Percentiles rank a stretch among this genome's conserved stretches.
Conservation (phyloP, 768 basidiomycete species). For the Pleurotus pulmonarius region DNA sequence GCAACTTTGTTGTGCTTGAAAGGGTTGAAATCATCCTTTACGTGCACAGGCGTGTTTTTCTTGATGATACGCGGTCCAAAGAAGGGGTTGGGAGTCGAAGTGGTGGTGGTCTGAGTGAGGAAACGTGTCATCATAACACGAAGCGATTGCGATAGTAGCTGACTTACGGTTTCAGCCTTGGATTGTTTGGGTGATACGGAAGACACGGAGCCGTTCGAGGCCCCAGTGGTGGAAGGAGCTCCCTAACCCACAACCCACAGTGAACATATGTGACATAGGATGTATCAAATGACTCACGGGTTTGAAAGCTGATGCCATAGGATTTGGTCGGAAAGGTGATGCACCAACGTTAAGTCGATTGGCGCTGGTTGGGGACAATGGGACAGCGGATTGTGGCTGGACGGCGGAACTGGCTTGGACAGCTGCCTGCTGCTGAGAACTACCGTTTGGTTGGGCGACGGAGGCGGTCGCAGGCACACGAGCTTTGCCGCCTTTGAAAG, state of each 20-base stretch:
- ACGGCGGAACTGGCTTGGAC: conserved; percentile 8
- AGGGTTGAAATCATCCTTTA: conserved; percentile 97
- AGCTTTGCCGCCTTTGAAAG: conserved; percentile 70
- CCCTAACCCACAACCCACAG: conserved; percentile 5
- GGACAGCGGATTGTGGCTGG: conserved; percentile 21
- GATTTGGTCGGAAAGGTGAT: conserved; percentile 86
- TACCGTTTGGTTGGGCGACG: conserved; percentile 20
- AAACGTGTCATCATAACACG: too few species aligned
- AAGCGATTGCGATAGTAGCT: background rate
- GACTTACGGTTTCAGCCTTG: conserved; percentile 53
- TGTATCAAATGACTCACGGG: conserved; percentile 42
- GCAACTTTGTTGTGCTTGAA: conserved; percentile 85
- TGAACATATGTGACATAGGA: conserved; percentile 8
- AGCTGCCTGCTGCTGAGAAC: conserved; percentile 11
- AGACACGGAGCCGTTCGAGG: conserved; percentile 28
- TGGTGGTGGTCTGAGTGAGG: conserved; percentile 23
- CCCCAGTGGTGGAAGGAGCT: conserved; percentile 23
- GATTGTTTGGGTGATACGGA: conserved; percentile 55
- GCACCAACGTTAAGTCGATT: conserved; percentile 84
- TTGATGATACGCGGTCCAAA: conserved; percentile 79
- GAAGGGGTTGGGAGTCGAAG: conserved; percentile 76
- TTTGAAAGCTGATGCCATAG: conserved; percentile 73
- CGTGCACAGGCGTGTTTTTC: conserved; percentile 70
- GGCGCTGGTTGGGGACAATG: conserved; percentile 51
- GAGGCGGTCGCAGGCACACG: conserved; percentile 27